phyloP scores from a whole-genome alignment of 1,139 yeast genomes.

The Lodderomyces metapsilosis region DNA sequence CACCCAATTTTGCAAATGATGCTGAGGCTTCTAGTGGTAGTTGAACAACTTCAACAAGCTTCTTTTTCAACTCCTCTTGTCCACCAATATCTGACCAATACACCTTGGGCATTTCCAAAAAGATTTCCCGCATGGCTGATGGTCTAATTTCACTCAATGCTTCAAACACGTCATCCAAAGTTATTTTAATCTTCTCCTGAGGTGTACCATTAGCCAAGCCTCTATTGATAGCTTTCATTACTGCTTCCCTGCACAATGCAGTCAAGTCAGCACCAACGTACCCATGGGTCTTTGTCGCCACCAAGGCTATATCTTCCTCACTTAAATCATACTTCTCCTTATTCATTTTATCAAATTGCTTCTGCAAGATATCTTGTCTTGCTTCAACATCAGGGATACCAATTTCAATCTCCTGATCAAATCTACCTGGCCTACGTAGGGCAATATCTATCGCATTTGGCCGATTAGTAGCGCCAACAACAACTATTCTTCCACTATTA shows the following conservation, averaged over 20 bases:
- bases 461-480: slow-evolving; percentile 80
- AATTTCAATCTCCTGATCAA: slow-evolving; percentile 82
- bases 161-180: slow-evolving; percentile 53
- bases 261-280: slow-evolving; percentile 81
- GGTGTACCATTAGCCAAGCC: slow-evolving; percentile 34
- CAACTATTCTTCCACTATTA: slow-evolving; percentile 64
- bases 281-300: slow-evolving; percentile 67
- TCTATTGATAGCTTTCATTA: slow-evolving; percentile 74
- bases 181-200: slow-evolving; percentile 29
- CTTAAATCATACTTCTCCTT: slow-evolving; percentile 52
- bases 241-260: slow-evolving; percentile 86
- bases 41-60: slow-evolving; percentile 85
- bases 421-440: slow-evolving; percentile 64
- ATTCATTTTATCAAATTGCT: slow-evolving; percentile 63
- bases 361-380: slow-evolving; percentile 58
- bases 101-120: slow-evolving; percentile 91
- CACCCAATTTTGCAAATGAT: slow-evolving; percentile 73
- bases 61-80: slow-evolving; percentile 75
- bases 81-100: slow-evolving; percentile 97
- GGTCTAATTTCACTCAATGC: slow-evolving; percentile 84
- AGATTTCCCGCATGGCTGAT: slow-evolving; percentile 95
- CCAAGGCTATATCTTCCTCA: slow-evolving; percentile 48
- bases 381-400: slow-evolving; percentile 76
- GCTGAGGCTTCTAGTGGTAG: slow-evolving; percentile 84
- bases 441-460: slow-evolving; percentile 73